These are phyloP conservation scores for Apiotrichum montevideense DNA, from an alignment of 1,284 basidiomycete species.

Conservation along the genomic window DNA sequence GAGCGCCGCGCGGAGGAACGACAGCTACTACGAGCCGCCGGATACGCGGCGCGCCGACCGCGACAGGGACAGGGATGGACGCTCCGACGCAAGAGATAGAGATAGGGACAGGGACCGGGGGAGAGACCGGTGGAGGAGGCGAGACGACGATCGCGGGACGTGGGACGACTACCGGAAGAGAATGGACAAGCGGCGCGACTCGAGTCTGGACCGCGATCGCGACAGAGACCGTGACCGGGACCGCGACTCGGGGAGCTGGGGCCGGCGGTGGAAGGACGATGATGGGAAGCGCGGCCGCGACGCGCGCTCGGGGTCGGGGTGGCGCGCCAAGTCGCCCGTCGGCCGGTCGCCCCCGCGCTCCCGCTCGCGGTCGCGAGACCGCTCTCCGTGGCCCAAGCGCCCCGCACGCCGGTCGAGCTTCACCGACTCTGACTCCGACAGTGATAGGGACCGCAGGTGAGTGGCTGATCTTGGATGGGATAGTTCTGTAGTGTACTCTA, in stretches of 20 bases:
- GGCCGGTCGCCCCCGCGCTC: background rate
- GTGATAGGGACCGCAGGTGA: background rate
- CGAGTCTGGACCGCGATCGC: background rate
- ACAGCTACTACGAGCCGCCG: conserved; percentile 17
- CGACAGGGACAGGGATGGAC: background rate
- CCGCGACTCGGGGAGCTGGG: background rate
- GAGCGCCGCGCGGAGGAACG: conserved; percentile 1
- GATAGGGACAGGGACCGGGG: background rate
- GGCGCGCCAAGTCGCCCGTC: background rate
- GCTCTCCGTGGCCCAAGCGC: background rate
- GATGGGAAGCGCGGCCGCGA: background rate
- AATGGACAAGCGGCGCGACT: background rate
- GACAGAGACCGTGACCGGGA: background rate
- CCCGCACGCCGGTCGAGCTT: conserved; percentile 1
- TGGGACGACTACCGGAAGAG: conserved; percentile 10
- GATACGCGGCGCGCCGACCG: background rate
- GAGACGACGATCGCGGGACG: conserved; percentile 5
- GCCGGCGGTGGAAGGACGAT: background rate
- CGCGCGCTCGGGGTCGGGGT: background rate
- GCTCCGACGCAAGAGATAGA: too few species aligned
- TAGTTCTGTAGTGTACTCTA: background rate
- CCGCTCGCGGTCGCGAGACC: background rate
- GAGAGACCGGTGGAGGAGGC: background rate
- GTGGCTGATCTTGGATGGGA: background rate
- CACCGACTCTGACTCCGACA: conserved; percentile 7